Evolutionary conservation across 371 early-diverging fungal species (phyloP).

Genomic region (Mortierella sp.): DNA sequence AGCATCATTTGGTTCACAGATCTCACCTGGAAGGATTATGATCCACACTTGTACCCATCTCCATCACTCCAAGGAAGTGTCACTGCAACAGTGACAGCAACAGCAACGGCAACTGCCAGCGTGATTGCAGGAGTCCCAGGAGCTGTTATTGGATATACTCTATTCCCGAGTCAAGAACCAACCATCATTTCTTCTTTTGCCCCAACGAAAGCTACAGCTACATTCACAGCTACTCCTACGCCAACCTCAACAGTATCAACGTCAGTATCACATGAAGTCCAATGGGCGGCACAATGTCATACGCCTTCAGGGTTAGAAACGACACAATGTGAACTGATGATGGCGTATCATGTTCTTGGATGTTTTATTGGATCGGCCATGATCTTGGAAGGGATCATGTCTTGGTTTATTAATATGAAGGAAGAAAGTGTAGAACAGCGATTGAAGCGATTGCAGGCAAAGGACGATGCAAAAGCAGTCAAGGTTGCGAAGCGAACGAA

Average conservation of each 20-base stretch:
- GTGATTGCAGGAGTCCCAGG: background rate
- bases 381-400: conserved; percentile 10
- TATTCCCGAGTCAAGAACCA: background rate
- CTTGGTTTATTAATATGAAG: conserved; percentile 11
- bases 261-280: background rate
- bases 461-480: background rate
- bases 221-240: background rate
- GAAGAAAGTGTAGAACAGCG: background rate
- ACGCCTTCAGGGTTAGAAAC: conserved; percentile 6
- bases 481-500: background rate
- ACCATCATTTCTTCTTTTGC: background rate
- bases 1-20: conserved; percentile 13
- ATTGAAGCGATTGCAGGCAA: background rate
- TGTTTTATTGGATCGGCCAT: background rate
- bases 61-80: background rate
- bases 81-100: background rate
- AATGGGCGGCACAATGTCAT: conserved; percentile 16
- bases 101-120: background rate
- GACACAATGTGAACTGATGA: conserved; percentile 8
- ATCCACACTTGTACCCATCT: background rate
- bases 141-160: background rate
- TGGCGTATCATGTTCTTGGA: conserved; percentile 9
- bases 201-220: background rate
- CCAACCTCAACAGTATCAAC: background rate
- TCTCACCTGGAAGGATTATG: background rate